Evolutionary conservation across 1,284 basidiomycete genomes (phyloP), one percentile per base, ranked within the genome.

Genomic region (Mycosarcoma mackinlayi): DNA sequence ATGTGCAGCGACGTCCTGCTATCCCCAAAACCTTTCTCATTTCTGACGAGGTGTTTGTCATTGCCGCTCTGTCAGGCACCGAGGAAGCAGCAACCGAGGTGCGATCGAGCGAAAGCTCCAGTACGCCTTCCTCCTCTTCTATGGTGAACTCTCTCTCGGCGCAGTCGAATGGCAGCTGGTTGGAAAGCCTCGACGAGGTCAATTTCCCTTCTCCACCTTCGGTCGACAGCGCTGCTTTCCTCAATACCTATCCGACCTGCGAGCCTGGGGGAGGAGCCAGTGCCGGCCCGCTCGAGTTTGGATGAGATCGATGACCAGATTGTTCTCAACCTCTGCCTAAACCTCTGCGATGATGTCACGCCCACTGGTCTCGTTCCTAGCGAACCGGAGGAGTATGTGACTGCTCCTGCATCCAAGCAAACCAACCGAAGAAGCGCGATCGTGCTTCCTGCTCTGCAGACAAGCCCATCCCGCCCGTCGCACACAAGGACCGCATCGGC

Each of bases 241-340:
- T 37, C 3, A 25, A 31, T 30, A 21, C 14, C 18, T 11, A 30
- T 6, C 4, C 19, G 3, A 5, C n/a, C 7, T 9, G n/a, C 14
- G 31, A 3, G 18, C 8, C 21, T 25, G 34, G 25, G n/a, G 23
- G 16, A 30, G 0, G 52, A 48, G 21, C 4, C 31, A 5, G 44
- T 41, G 6, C 28, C 14, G 1, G 19, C 35, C 6, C 59, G 66
- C 16, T 58, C 66, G 18, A 69, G 66, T 21, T 18, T 69, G 28
- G 60, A 62, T 44, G 60, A 58, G 1, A 62, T 69, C 27, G 59
- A 69, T 16, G 55, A 57, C 8, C 55, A 69, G 41, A 42, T 69
- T n/a, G 40, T 50, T 11, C 33, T 50, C 40, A 48, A 59, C 30
- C 48, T 50, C 19, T 50, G 48, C 13, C 11, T 54, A n/a, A 57